Conservation (phyloP, 345 rosid genomes). For the Eucalyptus camaldulensis region DNA sequence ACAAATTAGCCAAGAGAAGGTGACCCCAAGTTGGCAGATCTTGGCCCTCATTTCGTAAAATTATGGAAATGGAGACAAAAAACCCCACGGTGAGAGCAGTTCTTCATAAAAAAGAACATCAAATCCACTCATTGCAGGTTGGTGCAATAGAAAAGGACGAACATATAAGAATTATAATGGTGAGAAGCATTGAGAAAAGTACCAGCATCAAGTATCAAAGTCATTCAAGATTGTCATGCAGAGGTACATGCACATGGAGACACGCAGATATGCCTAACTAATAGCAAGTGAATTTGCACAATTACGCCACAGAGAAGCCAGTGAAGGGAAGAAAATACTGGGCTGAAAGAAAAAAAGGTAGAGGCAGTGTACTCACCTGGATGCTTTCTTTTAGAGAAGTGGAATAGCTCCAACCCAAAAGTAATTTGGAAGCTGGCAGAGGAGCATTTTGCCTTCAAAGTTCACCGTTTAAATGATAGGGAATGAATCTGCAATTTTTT, state of each 20-base stretch:
- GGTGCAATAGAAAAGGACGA: neutral
- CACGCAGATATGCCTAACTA: neutral
- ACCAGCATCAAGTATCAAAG: neutral
- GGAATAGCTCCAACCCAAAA: neutral
- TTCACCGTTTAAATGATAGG: neutral
- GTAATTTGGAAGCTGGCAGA: neutral
- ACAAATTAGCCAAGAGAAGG: neutral
- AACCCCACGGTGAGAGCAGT: neutral
- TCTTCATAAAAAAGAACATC: neutral
- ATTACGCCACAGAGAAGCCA: neutral
- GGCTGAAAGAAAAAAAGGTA: neutral
- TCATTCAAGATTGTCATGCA: neutral
- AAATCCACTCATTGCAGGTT: neutral
- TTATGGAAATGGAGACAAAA: neutral
- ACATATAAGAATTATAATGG: neutral
- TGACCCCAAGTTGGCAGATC: too few relatives aligned
- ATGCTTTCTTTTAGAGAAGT: neutral
- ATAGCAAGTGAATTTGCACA: neutral
- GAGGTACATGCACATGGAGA: neutral
- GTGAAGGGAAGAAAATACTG: neutral
- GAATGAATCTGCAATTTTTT: neutral
- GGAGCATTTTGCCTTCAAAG: neutral
- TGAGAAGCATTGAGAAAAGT: neutral
- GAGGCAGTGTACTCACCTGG: neutral
- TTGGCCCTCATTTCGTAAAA: too few relatives aligned